These are phyloP conservation scores for Claviceps humidiphila DNA, from an alignment of 2,329 filamentous ascomycete genomes.

Conservation along the genomic window DNA sequence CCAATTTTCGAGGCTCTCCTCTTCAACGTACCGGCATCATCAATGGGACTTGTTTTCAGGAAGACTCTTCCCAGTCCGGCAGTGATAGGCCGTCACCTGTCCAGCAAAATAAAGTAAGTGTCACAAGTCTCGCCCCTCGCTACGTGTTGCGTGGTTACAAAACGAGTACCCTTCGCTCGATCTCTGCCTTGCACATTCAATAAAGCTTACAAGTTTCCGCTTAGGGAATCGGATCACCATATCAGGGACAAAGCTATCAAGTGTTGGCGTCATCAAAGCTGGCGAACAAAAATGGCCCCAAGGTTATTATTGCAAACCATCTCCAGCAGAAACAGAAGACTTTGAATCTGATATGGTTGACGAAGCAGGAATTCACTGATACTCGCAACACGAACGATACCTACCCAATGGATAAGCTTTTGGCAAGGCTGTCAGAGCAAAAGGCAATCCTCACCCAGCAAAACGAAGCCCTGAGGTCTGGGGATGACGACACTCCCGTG, in stretches of 20 bases:
- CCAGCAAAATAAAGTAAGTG: conserved; percentile 10
- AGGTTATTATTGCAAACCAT: conserved; percentile 26
- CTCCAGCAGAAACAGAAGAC: neutral
- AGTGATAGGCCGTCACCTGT: conserved; percentile 8
- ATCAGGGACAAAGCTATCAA: conserved; percentile 24
- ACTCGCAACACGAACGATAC: conserved; percentile 21
- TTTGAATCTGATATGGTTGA: conserved; percentile 9
- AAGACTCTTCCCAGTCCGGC: conserved; percentile 10
- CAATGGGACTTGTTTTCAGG: conserved; percentile 9
- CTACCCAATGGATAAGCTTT: conserved; percentile 55
- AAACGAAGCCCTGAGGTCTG: conserved; percentile 35
- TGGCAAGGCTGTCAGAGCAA: conserved; percentile 63
- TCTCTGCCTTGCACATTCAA: neutral
- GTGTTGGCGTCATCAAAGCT: conserved; percentile 40
- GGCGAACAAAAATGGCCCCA: conserved; percentile 38
- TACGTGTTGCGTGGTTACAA: neutral
- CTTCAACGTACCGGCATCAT: conserved; percentile 13
- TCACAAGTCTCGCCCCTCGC: too few relatives aligned
- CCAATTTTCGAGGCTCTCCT: conserved; percentile 15
- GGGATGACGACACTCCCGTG: conserved; percentile 20
- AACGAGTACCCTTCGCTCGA: neutral
- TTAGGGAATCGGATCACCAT: conserved; percentile 11
- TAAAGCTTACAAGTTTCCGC: neutral
- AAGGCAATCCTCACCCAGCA: conserved; percentile 47
- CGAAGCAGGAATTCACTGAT: conserved; percentile 26